Evolutionary conservation across 2,329 filamentous ascomycete species (phyloP).

Genomic region (Claviceps pazoutovae): DNA sequence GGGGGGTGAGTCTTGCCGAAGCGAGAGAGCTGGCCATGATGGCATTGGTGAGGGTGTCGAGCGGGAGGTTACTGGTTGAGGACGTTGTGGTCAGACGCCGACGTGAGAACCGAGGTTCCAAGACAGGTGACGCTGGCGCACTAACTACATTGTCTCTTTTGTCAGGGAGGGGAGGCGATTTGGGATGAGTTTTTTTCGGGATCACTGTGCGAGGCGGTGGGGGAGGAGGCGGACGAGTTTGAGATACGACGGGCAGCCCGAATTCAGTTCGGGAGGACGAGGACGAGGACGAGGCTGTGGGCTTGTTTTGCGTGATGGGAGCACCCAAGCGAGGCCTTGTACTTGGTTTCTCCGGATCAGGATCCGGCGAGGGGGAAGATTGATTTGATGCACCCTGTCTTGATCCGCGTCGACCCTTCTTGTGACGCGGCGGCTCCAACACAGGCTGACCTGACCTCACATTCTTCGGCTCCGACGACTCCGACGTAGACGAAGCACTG

Average conservation of each 20-base stretch:
- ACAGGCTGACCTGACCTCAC: slow-evolving; percentile 17
- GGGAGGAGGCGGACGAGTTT: neutral
- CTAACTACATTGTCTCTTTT: slow-evolving; percentile 12
- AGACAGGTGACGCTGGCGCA: slow-evolving; percentile 23
- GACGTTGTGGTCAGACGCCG: slow-evolving; percentile 15
- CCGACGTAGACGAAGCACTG: slow-evolving; percentile 10
- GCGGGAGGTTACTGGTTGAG: slow-evolving; percentile 28
- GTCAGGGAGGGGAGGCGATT: slow-evolving; percentile 1
- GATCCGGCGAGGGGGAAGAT: slow-evolving; percentile 12
- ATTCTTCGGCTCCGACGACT: slow-evolving; percentile 21
- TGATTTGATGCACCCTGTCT: slow-evolving; percentile 2
- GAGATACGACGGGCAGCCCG: slow-evolving; percentile 5
- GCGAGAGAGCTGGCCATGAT: slow-evolving; percentile 65
- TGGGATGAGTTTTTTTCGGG: slow-evolving; percentile 1
- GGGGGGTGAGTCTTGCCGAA: slow-evolving; percentile 38
- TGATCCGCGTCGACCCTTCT: slow-evolving; percentile 2
- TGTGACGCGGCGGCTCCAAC: slow-evolving; percentile 11
- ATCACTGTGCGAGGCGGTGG: slow-evolving; percentile 2
- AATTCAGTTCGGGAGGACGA: slow-evolving; percentile 7
- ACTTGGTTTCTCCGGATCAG: slow-evolving; percentile 16
- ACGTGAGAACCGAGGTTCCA: slow-evolving; percentile 16
- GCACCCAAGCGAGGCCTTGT: slow-evolving; percentile 5
- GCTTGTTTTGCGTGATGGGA: neutral
- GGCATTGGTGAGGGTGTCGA: slow-evolving; percentile 56
- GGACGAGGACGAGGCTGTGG: slow-evolving; percentile 2